Conservation (phyloP, 2,329 filamentous ascomycete genomes). For the Rhytidhysteron rufulum region DNA sequence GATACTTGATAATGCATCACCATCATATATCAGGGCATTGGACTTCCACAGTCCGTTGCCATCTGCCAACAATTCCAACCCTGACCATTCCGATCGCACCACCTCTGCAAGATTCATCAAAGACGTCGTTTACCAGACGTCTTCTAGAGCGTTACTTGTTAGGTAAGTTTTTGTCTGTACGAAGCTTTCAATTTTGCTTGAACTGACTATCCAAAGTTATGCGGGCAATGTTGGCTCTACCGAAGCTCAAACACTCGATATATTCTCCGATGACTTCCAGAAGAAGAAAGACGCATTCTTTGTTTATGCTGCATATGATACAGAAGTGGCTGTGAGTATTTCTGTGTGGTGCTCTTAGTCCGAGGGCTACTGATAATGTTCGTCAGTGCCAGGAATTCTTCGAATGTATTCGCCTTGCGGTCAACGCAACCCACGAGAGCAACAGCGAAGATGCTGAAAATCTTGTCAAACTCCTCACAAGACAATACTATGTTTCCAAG, state of each 20-base stretch:
- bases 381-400: background rate
- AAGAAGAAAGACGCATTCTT: background rate
- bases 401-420: background rate
- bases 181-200: too few relatives aligned
- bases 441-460: background rate
- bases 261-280: background rate
- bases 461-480: background rate
- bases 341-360: too few relatives aligned
- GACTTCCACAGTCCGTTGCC: slow-evolving; percentile 16
- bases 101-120: slow-evolving; percentile 22
- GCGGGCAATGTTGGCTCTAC: background rate
- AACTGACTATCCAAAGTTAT: background rate
- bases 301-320: background rate
- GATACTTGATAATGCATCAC: slow-evolving; percentile 13
- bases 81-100: slow-evolving; percentile 24
- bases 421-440: background rate
- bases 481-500: background rate
- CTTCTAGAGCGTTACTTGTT: too few relatives aligned
- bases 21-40: slow-evolving; percentile 17
- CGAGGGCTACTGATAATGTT: too few relatives aligned
- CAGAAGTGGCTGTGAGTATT: too few relatives aligned
- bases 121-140: slow-evolving; percentile 9
- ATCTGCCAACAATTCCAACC: slow-evolving; percentile 7
- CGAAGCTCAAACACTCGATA: background rate
- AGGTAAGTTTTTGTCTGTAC: too few relatives aligned